Conservation (phyloP, 495 filamentous ascomycete species). For the Amniculicola lignicola region DNA sequence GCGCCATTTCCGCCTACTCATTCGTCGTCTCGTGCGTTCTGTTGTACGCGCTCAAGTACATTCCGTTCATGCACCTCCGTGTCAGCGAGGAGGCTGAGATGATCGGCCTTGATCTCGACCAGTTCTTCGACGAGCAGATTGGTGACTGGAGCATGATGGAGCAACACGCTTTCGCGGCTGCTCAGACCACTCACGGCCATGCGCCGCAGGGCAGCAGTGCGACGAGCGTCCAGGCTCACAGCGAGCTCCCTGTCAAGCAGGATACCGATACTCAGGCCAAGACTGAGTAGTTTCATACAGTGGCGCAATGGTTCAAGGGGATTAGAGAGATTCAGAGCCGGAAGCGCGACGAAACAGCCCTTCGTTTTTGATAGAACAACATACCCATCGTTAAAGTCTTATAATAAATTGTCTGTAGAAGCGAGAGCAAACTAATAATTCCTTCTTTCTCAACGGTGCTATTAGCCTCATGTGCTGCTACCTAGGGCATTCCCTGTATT, state of each 20-base stretch:
- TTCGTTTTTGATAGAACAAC: no score
- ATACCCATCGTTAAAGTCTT: no score
- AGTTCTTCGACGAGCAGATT: constrained; percentile 62
- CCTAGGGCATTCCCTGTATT: no score
- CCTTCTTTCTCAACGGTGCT: no score
- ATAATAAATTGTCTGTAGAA: no score
- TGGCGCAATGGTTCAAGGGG: no score
- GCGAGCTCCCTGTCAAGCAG: neutral
- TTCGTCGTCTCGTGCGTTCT: constrained; percentile 55
- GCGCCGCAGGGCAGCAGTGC: constrained; percentile 13
- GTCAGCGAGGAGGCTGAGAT: constrained; percentile 57
- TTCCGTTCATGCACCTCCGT: constrained; percentile 57
- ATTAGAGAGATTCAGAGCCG: no score
- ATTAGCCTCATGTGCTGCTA: no score
- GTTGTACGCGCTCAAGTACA: constrained; percentile 55
- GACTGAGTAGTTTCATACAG: neutral
- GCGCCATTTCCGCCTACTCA: constrained; percentile 54
- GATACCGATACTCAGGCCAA: neutral
- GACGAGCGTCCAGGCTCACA: constrained; percentile 9
- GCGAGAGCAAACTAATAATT: no score
- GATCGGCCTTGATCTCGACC: constrained; percentile 54
- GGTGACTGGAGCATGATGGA: constrained; percentile 43
- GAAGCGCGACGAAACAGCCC: no score
- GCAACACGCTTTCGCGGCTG: constrained; percentile 14
- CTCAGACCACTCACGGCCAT: constrained; percentile 4